phyloP scores from a whole-genome alignment of 352 stramenopile genomes.

The Globisporangium acanthophoron region DNA sequence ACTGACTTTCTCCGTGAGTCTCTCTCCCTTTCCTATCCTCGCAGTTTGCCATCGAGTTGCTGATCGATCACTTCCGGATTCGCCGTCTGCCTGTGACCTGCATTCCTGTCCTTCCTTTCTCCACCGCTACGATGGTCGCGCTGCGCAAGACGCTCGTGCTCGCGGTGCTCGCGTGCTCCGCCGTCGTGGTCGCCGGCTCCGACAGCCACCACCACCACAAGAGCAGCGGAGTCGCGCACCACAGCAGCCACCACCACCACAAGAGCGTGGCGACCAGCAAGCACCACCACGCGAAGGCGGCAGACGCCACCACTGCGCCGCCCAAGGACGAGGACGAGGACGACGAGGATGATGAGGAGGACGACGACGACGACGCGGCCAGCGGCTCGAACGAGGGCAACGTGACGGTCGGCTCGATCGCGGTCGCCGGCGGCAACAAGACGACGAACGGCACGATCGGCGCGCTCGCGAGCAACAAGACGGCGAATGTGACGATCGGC shows the following conservation, averaged over 20 bases:
- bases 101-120: not conserved
- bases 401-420: not conserved
- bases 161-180: conserved; percentile 8
- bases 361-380: not conserved
- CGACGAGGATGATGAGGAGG: not conserved
- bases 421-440: not conserved
- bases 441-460: conserved; percentile 17
- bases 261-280: conserved; percentile 4
- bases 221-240: conserved; percentile 6
- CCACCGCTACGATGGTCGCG: conserved; percentile 2
- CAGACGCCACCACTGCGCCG: not conserved
- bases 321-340: conserved; percentile 3
- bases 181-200: conserved; percentile 3
- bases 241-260: conserved; percentile 9
- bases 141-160: conserved; percentile 10
- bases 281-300: conserved; percentile 5
- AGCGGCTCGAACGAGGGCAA: conserved; percentile 1
- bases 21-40: no score
- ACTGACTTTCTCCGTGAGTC: no score
- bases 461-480: conserved; percentile 1
- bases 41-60: no score
- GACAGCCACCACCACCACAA: conserved; percentile 13
- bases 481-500: not conserved
- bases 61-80: not conserved
- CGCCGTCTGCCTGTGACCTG: not conserved